A percentile compares a stretch with the other conserved stretches of the same genome.
phyloP scores from a whole-genome alignment of 2,329 filamentous ascomycete species.

The Colletotrichum sublineola region DNA sequence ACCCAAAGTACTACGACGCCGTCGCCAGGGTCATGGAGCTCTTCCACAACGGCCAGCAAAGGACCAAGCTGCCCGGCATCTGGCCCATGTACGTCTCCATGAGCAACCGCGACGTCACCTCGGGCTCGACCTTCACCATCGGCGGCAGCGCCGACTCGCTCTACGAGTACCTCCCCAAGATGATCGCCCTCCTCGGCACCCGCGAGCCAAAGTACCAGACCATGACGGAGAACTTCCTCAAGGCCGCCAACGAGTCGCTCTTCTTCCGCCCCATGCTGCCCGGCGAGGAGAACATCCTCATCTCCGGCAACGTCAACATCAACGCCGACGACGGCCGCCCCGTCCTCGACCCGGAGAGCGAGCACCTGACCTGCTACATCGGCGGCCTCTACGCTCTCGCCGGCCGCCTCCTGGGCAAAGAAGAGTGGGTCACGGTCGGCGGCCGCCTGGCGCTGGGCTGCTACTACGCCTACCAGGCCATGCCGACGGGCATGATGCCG shows the following conservation, averaged over 20 bases:
- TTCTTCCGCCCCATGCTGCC: constrained; percentile 71
- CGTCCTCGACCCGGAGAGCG: constrained; percentile 51
- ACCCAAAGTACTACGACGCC: constrained; percentile 81
- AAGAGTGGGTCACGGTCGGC: constrained; percentile 59
- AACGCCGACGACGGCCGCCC: constrained; percentile 28
- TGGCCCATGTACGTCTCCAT: constrained; percentile 77
- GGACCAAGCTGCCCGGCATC: constrained; percentile 77
- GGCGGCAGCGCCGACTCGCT: constrained; percentile 58
- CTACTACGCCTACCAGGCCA: constrained; percentile 62
- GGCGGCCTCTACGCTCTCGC: constrained; percentile 65
- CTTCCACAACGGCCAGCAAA: constrained; percentile 74
- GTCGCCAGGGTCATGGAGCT: constrained; percentile 76
- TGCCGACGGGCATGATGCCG: constrained; percentile 66
- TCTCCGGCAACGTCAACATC: constrained; percentile 59
- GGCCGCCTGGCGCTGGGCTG: constrained; percentile 64
- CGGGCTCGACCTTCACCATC: constrained; percentile 51
- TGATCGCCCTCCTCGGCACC: constrained; percentile 70
- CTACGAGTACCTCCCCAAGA: constrained; percentile 58
- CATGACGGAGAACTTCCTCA: constrained; percentile 69
- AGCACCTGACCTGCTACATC: constrained; percentile 65
- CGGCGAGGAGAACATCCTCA: constrained; percentile 67
- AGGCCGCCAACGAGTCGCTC: constrained; percentile 67
- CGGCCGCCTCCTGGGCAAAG: constrained; percentile 56
- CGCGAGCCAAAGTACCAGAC: constrained; percentile 65
- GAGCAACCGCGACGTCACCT: constrained; percentile 60